A percentile compares a stretch with the other conserved stretches of the same genome.
Conservation (phyloP, 2,329 filamentous ascomycete species). For the Chalaropsis ovoidea region DNA sequence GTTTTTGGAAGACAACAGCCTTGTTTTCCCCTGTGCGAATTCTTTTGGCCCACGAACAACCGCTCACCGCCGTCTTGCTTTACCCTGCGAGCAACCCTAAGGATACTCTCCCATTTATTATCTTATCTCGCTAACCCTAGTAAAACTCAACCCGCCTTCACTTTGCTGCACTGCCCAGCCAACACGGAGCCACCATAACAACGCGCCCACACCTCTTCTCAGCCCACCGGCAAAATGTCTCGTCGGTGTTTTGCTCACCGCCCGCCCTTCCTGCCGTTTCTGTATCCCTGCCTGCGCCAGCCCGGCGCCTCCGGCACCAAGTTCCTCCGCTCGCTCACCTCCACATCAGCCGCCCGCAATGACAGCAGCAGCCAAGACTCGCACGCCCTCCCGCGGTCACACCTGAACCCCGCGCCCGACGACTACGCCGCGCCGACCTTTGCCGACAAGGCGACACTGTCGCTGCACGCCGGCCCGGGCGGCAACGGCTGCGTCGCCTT, state of each 20-base stretch:
- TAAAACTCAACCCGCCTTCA: background rate
- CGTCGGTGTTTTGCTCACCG: conserved; percentile 35
- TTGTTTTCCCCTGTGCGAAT: background rate
- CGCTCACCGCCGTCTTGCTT: too few species aligned
- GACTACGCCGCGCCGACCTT: conserved; percentile 79
- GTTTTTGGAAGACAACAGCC: background rate
- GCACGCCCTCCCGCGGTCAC: conserved; percentile 39
- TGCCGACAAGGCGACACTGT: conserved; percentile 72
- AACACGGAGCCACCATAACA: too few species aligned
- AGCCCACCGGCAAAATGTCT: conserved; percentile 33
- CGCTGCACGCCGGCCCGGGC: conserved; percentile 66
- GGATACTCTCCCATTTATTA: background rate
- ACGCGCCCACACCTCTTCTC: too few species aligned
- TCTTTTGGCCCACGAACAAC: background rate
- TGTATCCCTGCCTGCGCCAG: conserved; percentile 40
- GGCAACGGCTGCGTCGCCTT: conserved; percentile 94
- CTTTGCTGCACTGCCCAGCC: too few species aligned
- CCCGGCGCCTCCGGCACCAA: background rate
- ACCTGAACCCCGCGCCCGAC: conserved; percentile 70
- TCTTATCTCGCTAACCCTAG: conserved; percentile 7
- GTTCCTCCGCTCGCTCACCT: conserved; percentile 24
- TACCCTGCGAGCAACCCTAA: too few species aligned
- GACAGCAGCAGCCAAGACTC: conserved; percentile 31
- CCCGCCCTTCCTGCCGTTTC: conserved; percentile 38
- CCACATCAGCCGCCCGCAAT: conserved; percentile 22